Evolutionary conservation across 352 stramenopile species (phyloP).

Genomic region (Peronospora destructor): DNA sequence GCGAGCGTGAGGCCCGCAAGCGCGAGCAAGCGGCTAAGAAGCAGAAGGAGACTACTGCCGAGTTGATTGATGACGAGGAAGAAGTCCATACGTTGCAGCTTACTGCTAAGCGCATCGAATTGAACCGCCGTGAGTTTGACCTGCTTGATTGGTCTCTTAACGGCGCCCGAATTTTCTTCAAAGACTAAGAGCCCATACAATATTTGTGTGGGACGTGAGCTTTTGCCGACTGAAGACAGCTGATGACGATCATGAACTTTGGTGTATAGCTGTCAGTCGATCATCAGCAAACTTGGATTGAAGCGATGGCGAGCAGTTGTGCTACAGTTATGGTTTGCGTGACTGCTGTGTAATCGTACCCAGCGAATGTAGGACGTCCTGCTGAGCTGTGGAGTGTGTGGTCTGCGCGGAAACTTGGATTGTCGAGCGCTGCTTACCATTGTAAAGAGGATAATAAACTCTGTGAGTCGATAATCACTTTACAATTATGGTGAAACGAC

Average conservation of each 20-base stretch:
- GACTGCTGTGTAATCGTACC: too few species aligned
- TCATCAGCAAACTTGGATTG: too few species aligned
- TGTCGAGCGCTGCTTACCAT: not conserved
- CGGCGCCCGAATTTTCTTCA: slow-evolving; percentile 89
- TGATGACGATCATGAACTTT: too few species aligned
- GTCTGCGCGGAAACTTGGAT: too few species aligned
- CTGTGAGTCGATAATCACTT: not conserved
- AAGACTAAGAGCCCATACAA: slow-evolving; percentile 38
- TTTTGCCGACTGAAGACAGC: too few species aligned
- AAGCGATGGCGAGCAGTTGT: too few species aligned
- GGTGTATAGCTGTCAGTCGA: too few species aligned
- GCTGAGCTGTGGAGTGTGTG: too few species aligned
- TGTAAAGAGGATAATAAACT: not conserved
- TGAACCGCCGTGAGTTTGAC: slow-evolving; percentile 85
- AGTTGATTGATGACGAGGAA: slow-evolving; percentile 83
- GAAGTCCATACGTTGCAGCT: slow-evolving; percentile 84
- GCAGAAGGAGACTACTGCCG: slow-evolving; percentile 77
- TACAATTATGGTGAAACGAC: not conserved
- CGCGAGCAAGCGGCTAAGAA: slow-evolving; percentile 66
- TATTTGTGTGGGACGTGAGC: not conserved
- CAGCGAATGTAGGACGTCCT: too few species aligned
- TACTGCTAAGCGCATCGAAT: slow-evolving; percentile 80
- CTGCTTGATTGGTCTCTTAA: slow-evolving; percentile 89
- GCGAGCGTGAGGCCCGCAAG: slow-evolving; percentile 70
- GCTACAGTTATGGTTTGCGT: too few species aligned